These are phyloP conservation scores for Pleurotus djamor DNA, from an alignment of 768 basidiomycete species.

Conservation along the genomic window DNA sequence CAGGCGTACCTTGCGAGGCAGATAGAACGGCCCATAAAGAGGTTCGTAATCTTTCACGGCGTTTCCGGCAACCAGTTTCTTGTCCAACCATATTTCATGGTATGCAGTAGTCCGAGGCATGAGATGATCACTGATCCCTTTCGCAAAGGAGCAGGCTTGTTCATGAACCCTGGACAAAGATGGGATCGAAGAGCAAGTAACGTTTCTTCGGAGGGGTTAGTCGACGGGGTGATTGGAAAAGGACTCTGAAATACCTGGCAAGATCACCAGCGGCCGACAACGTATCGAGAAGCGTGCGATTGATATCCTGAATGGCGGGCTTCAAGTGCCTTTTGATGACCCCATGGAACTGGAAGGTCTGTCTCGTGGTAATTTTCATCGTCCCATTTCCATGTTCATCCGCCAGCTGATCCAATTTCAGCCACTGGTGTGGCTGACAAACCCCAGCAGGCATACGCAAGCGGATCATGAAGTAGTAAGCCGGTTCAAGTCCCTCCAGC, in stretches of 20 bases:
- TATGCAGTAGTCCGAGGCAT: slow-evolving; percentile 92
- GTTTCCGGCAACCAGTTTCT: slow-evolving; percentile 95
- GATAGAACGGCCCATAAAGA: slow-evolving; percentile 93
- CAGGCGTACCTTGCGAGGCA: slow-evolving; percentile 81
- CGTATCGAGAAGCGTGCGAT: slow-evolving; percentile 87
- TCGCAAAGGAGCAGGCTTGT: slow-evolving; percentile 83
- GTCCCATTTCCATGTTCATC: slow-evolving; percentile 93
- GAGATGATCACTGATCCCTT: slow-evolving; percentile 79
- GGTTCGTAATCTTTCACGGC: slow-evolving; percentile 95
- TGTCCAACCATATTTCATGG: slow-evolving; percentile 99
- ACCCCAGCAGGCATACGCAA: slow-evolving; percentile 96
- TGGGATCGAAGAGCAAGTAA: slow-evolving; percentile 90
- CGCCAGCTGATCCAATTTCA: slow-evolving; percentile 93
- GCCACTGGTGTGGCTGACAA: slow-evolving; percentile 89
- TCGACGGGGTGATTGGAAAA: background rate
- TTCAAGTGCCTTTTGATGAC: slow-evolving; percentile 97
- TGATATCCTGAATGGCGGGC: slow-evolving; percentile 95
- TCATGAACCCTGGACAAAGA: slow-evolving; percentile 83
- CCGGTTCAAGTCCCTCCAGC: slow-evolving; percentile 90
- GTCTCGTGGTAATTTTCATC: slow-evolving; percentile 95
- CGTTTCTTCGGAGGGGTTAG: slow-evolving; percentile 56
- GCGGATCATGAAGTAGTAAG: slow-evolving; percentile 98
- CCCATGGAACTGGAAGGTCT: slow-evolving; percentile 99
- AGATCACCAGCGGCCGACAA: slow-evolving; percentile 99
- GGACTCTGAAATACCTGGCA: slow-evolving; percentile 59